Evolutionary conservation across 2,329 filamentous ascomycete genomes (phyloP), one percentile per base, ranked within the genome.

Genomic region (Didymella pomorum): DNA sequence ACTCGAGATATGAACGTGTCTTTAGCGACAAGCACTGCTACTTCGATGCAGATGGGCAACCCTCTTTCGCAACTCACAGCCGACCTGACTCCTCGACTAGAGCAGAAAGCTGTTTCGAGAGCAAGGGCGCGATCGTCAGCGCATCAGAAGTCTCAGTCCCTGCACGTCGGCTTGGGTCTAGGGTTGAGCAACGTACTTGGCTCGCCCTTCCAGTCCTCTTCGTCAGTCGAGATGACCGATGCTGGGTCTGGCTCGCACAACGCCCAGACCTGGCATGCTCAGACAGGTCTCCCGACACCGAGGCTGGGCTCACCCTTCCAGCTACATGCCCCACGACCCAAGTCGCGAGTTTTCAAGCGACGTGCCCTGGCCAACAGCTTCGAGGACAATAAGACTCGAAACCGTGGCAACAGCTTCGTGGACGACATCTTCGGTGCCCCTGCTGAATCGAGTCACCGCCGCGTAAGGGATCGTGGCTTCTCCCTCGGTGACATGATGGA

Each of bases 391-490:
- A 69, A 70, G 50, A 63, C 64, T n/a, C 68, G 73, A 9, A 71
- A 66, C 41, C 71, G 74, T 35, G 71, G 72, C 20, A 79, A 79
- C 35, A 79, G 77, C 60, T 76, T 80, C 7, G 75, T 77, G 37
- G 76, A 73, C 48, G 76, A 82, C 56, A 70, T 83, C 9, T 81
- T 84, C 61, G 77, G 79, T 53, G 76, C 77, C 31, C 76, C 79
- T 37, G 76, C 78, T 26, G 82, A 86, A 58, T 78, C 79, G 10
- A 82, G 83, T 52, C 81, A 85, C 64, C 82, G 84, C 54, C 82
- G 85, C 28, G 81, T 86, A 31, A 83, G 86, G 39, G 86, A 82
- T 65, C 84, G 87, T 42, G 86, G 86, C 53, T 87, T 86, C 66
- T 88, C 85, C 45, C 80, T 85, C 23, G 83, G 86, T 48, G 84